Percentiles rank a stretch among this genome's conserved stretches.
phyloP scores from a whole-genome alignment of 768 basidiomycete species.

The Lentinula sp. region DNA sequence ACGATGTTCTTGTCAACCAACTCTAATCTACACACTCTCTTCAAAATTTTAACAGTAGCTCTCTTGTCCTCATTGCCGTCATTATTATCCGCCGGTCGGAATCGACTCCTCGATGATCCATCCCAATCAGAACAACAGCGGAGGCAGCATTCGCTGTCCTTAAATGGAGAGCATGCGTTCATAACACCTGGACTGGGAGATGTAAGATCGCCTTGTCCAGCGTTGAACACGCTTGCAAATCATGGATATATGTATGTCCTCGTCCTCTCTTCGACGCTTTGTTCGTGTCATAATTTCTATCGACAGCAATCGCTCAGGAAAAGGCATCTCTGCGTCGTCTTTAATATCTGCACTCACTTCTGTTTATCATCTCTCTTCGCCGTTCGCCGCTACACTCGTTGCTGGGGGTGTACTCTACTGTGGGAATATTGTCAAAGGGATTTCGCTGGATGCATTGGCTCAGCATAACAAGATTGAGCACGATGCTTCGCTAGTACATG shows the following conservation, averaged over 20 bases:
- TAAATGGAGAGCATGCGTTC: background rate
- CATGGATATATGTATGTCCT: constrained; percentile 1
- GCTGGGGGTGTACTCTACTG: constrained; percentile 22
- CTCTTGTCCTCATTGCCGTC: background rate
- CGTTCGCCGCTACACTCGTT: background rate
- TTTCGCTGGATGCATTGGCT: constrained; percentile 37
- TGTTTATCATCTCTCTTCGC: background rate
- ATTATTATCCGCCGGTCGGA: background rate
- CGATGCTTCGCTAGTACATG: constrained; percentile 38
- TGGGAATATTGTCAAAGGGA: constrained; percentile 15
- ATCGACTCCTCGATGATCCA: background rate
- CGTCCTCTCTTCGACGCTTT: background rate
- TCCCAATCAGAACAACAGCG: background rate
- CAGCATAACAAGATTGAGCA: constrained; percentile 42
- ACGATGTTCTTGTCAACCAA: background rate
- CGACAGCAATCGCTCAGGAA: background rate
- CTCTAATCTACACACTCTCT: background rate
- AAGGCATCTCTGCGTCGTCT: background rate
- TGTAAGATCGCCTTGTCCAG: constrained; percentile 3
- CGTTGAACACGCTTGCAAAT: constrained; percentile 4
- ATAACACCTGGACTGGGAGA: background rate
- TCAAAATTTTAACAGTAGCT: background rate
- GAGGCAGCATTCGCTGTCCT: background rate
- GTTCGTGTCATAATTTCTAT: background rate
- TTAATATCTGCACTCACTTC: background rate